A percentile compares a stretch with the other conserved stretches of the same genome.
Conservation (phyloP, 2,329 filamentous ascomycete species). For the Ophiostoma ulmi region DNA sequence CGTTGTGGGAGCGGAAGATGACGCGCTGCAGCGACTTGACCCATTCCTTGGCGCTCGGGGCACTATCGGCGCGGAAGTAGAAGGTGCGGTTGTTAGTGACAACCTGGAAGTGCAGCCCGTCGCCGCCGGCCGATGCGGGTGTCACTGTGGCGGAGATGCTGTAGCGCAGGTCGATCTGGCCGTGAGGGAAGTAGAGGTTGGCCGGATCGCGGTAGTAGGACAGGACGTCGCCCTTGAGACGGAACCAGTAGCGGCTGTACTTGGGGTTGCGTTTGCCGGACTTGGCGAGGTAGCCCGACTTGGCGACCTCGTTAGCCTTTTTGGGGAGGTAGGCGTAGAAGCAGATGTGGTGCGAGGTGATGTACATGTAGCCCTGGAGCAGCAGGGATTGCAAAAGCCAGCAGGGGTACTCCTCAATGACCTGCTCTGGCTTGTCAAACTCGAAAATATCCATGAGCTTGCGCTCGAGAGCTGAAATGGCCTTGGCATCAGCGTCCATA, state of each 20-base stretch:
- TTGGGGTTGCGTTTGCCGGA: slow-evolving; percentile 81
- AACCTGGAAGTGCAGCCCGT: slow-evolving; percentile 71
- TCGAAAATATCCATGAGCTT: slow-evolving; percentile 79
- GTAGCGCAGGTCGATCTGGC: slow-evolving; percentile 87
- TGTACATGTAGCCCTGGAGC: slow-evolving; percentile 91
- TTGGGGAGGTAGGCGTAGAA: slow-evolving; percentile 97
- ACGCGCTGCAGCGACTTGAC: slow-evolving; percentile 89
- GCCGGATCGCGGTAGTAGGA: slow-evolving; percentile 82
- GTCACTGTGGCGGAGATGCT: slow-evolving; percentile 78
- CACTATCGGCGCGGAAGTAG: slow-evolving; percentile 83
- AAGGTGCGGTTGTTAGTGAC: slow-evolving; percentile 79
- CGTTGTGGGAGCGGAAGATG: slow-evolving; percentile 92
- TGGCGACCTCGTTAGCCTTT: slow-evolving; percentile 73
- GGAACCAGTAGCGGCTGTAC: slow-evolving; percentile 90
- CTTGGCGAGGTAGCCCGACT: slow-evolving; percentile 85
- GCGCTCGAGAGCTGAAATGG: slow-evolving; percentile 58
- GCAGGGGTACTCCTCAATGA: slow-evolving; percentile 88
- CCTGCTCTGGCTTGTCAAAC: slow-evolving; percentile 75
- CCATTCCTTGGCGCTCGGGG: slow-evolving; percentile 89
- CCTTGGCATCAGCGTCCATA: slow-evolving; percentile 41
- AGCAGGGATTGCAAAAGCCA: slow-evolving; percentile 89
- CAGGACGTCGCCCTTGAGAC: slow-evolving; percentile 83
- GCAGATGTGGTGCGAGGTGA: slow-evolving; percentile 87
- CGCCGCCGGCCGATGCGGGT: slow-evolving; percentile 52
- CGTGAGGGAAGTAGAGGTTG: slow-evolving; percentile 84